These are phyloP conservation scores for Moesziomyces sp. DNA, from an alignment of 1,284 basidiomycete species.

Conservation along the genomic window DNA sequence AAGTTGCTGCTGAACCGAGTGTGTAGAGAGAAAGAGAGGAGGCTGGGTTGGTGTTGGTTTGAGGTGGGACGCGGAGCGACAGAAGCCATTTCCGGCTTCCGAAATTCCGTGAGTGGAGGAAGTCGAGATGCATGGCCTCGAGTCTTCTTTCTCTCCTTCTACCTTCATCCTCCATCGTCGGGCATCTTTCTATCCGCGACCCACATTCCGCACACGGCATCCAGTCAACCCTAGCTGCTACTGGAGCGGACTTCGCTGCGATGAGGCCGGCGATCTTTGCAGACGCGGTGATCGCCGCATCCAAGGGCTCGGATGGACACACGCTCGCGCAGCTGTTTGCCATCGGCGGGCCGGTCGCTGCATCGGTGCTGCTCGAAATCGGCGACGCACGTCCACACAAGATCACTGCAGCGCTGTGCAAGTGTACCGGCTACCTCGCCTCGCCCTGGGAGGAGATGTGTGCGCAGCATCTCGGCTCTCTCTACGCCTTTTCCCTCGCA, in stretches of 20 bases:
- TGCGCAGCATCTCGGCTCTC: constrained; percentile 32
- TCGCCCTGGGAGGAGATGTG: constrained; percentile 61
- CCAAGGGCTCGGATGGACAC: constrained; percentile 25
- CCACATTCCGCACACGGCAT: background rate
- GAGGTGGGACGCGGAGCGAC: no score
- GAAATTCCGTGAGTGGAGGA: background rate
- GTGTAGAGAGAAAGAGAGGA: no score
- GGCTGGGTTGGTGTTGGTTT: no score
- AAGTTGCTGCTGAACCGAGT: no score
- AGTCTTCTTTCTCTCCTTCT: background rate
- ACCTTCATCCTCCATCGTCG: background rate
- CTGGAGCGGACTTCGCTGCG: background rate
- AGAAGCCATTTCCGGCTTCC: background rate
- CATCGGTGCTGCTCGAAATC: constrained; percentile 32
- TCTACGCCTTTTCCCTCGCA: constrained; percentile 43
- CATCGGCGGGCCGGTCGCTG: constrained; percentile 31
- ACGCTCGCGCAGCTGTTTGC: constrained; percentile 53
- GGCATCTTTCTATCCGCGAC: background rate
- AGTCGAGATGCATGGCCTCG: background rate
- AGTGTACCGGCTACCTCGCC: constrained; percentile 48
- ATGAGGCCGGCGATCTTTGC: constrained; percentile 48
- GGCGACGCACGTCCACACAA: constrained; percentile 29
- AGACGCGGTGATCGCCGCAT: constrained; percentile 42
- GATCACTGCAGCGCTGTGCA: constrained; percentile 39
- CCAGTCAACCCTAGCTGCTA: background rate